Conservation (phyloP, 805 yeast species). For the Wickerhamiella dianesei region DNA sequence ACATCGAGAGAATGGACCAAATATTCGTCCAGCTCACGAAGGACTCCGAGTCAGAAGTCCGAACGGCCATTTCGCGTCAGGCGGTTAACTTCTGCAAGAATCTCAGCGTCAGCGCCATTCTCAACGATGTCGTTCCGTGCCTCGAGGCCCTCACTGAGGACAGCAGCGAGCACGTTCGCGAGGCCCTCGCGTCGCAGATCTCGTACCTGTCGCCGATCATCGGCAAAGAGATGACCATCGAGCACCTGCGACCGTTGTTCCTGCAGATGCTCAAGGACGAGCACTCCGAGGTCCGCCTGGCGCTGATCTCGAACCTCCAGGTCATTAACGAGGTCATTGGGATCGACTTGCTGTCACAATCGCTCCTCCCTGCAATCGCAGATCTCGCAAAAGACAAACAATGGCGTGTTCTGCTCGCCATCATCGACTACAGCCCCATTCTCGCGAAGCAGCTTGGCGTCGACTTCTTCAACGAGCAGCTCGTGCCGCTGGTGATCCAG, state of each 20-base stretch:
- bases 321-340: conserved; percentile 92
- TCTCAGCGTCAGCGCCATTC: conserved; percentile 35
- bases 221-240: conserved; percentile 72
- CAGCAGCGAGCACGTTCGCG: conserved; percentile 84
- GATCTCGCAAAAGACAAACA: conserved; percentile 92
- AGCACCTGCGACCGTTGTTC: conserved; percentile 72
- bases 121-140: conserved; percentile 65
- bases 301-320: conserved; percentile 83
- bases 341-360: conserved; percentile 70
- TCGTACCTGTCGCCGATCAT: conserved; percentile 76
- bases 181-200: conserved; percentile 78
- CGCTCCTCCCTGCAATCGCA: conserved; percentile 86
- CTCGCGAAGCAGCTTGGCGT: conserved; percentile 90
- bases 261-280: conserved; percentile 92
- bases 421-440: conserved; percentile 89
- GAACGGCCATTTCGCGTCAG: conserved; percentile 88
- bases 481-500: conserved; percentile 82
- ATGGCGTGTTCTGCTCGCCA: conserved; percentile 96
- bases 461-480: conserved; percentile 80
- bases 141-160: conserved; percentile 77
- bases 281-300: conserved; percentile 88
- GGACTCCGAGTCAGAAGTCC: conserved; percentile 92
- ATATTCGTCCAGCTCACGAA: conserved; percentile 67
- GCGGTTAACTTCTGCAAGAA: conserved; percentile 40
- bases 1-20: conserved; percentile 45